Conservation (phyloP, 257 asterid genomes). For the Penstemon barbatus region DNA sequence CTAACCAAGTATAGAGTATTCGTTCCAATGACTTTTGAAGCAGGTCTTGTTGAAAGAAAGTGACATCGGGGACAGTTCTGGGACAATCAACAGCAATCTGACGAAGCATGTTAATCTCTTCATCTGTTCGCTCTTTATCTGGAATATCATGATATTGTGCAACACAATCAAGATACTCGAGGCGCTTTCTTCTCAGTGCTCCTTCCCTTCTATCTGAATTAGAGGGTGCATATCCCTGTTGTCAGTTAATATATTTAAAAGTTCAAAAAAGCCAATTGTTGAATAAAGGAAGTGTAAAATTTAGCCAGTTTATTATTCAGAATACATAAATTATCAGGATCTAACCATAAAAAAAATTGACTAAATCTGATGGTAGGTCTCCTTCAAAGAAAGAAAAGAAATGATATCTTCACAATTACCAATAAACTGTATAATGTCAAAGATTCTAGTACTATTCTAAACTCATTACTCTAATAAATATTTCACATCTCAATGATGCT, state of each 20-base stretch:
- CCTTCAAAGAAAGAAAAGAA: not conserved
- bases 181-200: conserved; percentile 81
- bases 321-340: conserved; percentile 18
- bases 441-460: not conserved
- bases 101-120: conserved; percentile 93
- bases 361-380: not conserved
- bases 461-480: not conserved
- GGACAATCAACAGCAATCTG: conserved; percentile 99
- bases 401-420: not conserved
- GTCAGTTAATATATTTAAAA: conserved; percentile 62
- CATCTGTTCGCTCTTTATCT: conserved; percentile 88
- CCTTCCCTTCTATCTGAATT: conserved; percentile 99
- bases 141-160: conserved; percentile 84
- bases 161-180: conserved; percentile 94
- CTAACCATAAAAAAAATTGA: conserved; percentile 18
- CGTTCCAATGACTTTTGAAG: conserved; percentile 94
- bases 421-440: not conserved
- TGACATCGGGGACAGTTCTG: conserved; percentile 91
- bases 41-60: conserved; percentile 87
- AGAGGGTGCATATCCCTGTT: conserved; percentile 99
- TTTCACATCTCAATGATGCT: no score
- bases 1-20: conserved; percentile 86
- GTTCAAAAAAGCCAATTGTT: conserved; percentile 38
- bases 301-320: conserved; percentile 2
- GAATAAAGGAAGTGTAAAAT: conserved; percentile 11